These are phyloP conservation scores for Mycena chlorophos DNA, from an alignment of 768 basidiomycete species.

Conservation along the genomic window DNA sequence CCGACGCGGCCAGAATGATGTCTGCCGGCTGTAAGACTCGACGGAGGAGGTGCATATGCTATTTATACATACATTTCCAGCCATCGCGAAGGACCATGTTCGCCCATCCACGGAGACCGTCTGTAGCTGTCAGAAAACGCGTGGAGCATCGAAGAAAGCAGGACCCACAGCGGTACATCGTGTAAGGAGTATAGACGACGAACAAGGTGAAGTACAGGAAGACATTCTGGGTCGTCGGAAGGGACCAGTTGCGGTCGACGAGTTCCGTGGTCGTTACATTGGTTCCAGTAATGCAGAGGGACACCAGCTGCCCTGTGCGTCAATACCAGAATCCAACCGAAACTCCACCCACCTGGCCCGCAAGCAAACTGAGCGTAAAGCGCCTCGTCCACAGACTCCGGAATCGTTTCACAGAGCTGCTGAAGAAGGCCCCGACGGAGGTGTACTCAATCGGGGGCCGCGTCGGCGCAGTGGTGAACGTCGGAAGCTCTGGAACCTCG, in stretches of 20 bases:
- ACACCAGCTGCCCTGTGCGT: too few species aligned
- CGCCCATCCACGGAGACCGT: constrained; percentile 85
- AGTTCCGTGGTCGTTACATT: constrained; percentile 82
- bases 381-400: constrained; percentile 76
- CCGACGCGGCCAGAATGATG: constrained; percentile 72
- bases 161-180: constrained; percentile 78
- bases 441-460: constrained; percentile 70
- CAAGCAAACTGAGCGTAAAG: constrained; percentile 67
- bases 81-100: constrained; percentile 71
- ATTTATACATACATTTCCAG: constrained; percentile 69
- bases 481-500: constrained; percentile 10
- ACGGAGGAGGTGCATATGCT: neutral
- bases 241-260: constrained; percentile 61
- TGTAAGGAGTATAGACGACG: constrained; percentile 80
- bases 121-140: constrained; percentile 36
- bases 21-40: constrained; percentile 43
- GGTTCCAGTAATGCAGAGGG: constrained; percentile 86
- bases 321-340: too few species aligned
- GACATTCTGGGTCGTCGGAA: constrained; percentile 81
- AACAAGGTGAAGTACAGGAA: constrained; percentile 86
- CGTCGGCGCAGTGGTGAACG: constrained; percentile 5
- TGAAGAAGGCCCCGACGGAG: constrained; percentile 53
- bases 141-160: constrained; percentile 1
- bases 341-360: constrained; percentile 86
- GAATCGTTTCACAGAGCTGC: constrained; percentile 61